Percentiles rank a stretch among this genome's conserved stretches.
Conservation (phyloP, 2,329 filamentous ascomycete species). For the Claviceps fusiformis region DNA sequence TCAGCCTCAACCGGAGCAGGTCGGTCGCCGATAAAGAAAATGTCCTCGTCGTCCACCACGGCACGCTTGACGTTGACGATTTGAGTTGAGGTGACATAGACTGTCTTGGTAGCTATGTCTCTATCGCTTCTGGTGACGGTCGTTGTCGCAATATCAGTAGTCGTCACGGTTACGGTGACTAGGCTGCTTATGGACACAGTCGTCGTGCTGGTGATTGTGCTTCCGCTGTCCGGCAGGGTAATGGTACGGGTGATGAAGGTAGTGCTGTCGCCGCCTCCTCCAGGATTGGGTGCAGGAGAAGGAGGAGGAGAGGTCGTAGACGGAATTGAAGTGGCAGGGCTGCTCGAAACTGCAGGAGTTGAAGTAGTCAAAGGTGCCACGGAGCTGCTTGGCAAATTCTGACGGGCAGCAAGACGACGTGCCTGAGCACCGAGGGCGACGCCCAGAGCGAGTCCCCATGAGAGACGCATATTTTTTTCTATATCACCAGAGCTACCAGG, state of each 20-base stretch:
- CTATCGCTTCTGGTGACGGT: conserved; percentile 23
- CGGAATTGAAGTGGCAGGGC: conserved; percentile 7
- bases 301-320: neutral
- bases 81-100: conserved; percentile 22
- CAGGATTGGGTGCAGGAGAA: neutral
- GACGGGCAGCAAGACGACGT: conserved; percentile 2
- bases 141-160: conserved; percentile 21
- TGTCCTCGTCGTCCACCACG: neutral
- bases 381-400: neutral
- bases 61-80: conserved; percentile 20
- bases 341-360: neutral
- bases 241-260: conserved; percentile 19
- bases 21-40: neutral
- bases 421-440: conserved; percentile 11
- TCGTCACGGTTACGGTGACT: conserved; percentile 21
- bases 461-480: conserved; percentile 10
- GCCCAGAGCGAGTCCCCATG: conserved; percentile 11
- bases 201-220: conserved; percentile 16
- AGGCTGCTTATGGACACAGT: conserved; percentile 15
- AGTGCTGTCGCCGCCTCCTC: conserved; percentile 13
- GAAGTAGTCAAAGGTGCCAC: neutral
- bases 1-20: conserved; percentile 9
- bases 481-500: conserved; percentile 3
- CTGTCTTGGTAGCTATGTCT: conserved; percentile 22
- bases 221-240: conserved; percentile 13